phyloP scores from a whole-genome alignment of 192 early-diverging fungal species.

The Anaeromyces robustus region DNA sequence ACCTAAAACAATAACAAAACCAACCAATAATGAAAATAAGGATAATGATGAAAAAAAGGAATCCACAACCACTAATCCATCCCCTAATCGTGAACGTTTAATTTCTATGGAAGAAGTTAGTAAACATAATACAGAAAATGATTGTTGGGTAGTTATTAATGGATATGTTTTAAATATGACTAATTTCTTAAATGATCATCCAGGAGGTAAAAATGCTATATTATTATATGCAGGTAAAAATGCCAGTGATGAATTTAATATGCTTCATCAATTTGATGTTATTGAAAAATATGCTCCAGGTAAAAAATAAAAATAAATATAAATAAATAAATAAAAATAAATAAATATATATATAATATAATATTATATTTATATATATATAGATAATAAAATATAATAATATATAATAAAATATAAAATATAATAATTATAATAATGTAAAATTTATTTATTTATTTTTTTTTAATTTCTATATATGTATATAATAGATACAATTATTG shows the following conservation, averaged over 20 bases:
- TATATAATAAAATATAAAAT: no score
- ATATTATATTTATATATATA: no score
- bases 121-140: slow-evolving; percentile 65
- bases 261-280: slow-evolving; percentile 70
- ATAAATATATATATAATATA: no score
- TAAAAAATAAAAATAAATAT: background rate
- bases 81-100: background rate
- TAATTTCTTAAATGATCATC: slow-evolving; percentile 76
- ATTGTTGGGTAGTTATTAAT: slow-evolving; percentile 79
- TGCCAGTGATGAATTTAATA: slow-evolving; percentile 58
- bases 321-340: no score
- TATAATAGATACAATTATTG: slow-evolving; percentile 32
- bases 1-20: slow-evolving; percentile 8
- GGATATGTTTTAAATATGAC: slow-evolving; percentile 65
- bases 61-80: background rate
- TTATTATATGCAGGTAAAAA: slow-evolving; percentile 77
- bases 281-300: slow-evolving; percentile 39
- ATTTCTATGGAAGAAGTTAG: slow-evolving; percentile 51
- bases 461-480: slow-evolving; percentile 7
- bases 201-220: slow-evolving; percentile 79
- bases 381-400: no score
- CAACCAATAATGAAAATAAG: slow-evolving; percentile 6
- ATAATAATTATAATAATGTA: no score
- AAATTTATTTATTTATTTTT: background rate
- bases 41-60: slow-evolving; percentile 21